Evolutionary conservation across 805 yeast genomes (phyloP).

Genomic region (Candida silvicultrix): DNA sequence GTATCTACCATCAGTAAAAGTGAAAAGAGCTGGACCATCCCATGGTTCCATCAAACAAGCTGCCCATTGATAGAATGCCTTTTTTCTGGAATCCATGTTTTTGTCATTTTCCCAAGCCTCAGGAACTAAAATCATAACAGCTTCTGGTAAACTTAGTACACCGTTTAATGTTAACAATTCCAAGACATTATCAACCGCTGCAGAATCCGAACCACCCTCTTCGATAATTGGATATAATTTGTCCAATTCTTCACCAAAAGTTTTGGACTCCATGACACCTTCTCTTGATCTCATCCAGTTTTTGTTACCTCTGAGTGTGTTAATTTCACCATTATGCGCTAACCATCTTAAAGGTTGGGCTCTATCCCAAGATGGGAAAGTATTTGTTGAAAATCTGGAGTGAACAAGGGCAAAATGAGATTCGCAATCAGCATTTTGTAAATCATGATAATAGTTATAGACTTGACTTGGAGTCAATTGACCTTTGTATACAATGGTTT

Average conservation of each 20-base stretch:
- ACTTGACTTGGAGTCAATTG: constrained; percentile 97
- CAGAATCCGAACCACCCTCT: constrained; percentile 98
- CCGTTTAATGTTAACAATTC: constrained; percentile 91
- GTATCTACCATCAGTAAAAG: constrained; percentile 95
- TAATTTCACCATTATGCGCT: constrained; percentile 98
- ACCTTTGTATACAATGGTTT: constrained; percentile 93
- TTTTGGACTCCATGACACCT: constrained; percentile 85
- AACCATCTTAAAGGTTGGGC: constrained; percentile 97
- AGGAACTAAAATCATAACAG: constrained; percentile 94
- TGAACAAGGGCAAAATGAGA: constrained; percentile 96
- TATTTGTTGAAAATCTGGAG: constrained; percentile 95
- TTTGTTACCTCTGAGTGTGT: constrained; percentile 94
- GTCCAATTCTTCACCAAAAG: constrained; percentile 89
- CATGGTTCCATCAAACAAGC: constrained; percentile 99
- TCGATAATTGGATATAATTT: constrained; percentile 91
- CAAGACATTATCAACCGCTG: constrained; percentile 93
- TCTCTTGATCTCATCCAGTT: constrained; percentile 99
- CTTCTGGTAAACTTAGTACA: constrained; percentile 88
- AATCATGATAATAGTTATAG: constrained; percentile 88
- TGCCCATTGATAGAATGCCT: constrained; percentile 98
- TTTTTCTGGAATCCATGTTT: constrained; percentile 83
- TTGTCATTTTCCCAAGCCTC: constrained; percentile 95
- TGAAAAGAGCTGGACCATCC: constrained; percentile 98
- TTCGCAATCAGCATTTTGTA: constrained; percentile 85
- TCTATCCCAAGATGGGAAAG: constrained; percentile 99